These are phyloP conservation scores for Trametes sp. DNA, from an alignment of 1,284 basidiomycete genomes.

Conservation along the genomic window DNA sequence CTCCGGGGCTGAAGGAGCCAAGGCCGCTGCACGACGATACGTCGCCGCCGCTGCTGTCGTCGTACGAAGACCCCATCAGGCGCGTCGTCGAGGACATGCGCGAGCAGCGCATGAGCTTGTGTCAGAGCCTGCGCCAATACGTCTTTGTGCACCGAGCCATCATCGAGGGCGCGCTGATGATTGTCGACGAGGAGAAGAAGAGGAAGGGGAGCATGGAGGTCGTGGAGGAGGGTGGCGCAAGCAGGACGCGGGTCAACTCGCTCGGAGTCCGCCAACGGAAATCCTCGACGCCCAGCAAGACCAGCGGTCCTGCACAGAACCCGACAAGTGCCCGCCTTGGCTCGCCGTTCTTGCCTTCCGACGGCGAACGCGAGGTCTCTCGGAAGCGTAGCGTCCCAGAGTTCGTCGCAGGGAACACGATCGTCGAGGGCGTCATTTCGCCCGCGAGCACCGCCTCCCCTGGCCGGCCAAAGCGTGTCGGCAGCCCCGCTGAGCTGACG, in stretches of 20 bases:
- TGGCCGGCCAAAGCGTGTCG: conserved; percentile 63
- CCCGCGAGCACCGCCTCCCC: conserved; percentile 38
- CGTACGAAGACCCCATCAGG: conserved; percentile 76
- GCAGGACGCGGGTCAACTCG: neutral
- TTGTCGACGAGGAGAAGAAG: conserved; percentile 77
- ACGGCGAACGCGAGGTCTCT: conserved; percentile 16
- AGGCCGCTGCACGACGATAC: conserved; percentile 58
- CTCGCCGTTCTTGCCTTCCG: conserved; percentile 19
- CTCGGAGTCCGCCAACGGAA: conserved; percentile 8
- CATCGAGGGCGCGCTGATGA: conserved; percentile 80
- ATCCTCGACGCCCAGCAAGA: conserved; percentile 5
- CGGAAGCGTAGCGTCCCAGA: conserved; percentile 31
- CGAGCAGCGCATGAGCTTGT: conserved; percentile 90
- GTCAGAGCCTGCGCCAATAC: conserved; percentile 89
- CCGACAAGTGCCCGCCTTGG: conserved; percentile 16
- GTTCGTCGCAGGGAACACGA: conserved; percentile 24
- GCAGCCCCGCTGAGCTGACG: conserved; percentile 74
- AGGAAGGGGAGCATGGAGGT: conserved; percentile 39
- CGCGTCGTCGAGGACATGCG: conserved; percentile 88
- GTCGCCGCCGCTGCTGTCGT: conserved; percentile 66
- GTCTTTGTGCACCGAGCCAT: conserved; percentile 90
- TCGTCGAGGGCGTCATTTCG: conserved; percentile 25
- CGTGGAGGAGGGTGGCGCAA: conserved; percentile 16
- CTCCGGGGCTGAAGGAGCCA: conserved; percentile 47
- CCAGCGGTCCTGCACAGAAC: neutral